Conservation (phyloP, 768 basidiomycete species). For the Russula compacta region DNA sequence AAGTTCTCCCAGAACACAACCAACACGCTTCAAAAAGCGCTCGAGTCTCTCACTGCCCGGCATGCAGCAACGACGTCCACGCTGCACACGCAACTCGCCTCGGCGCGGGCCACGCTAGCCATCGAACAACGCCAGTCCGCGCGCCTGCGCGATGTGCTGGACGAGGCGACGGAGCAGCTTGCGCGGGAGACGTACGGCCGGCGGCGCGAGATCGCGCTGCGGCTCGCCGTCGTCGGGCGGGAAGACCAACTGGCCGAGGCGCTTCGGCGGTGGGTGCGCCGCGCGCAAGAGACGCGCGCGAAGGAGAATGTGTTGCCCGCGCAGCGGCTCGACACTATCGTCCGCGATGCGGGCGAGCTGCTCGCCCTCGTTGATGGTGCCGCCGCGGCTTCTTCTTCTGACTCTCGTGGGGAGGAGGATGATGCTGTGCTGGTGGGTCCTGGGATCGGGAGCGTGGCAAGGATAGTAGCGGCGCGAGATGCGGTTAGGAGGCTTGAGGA, state of each 20-base stretch:
- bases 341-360: constrained; percentile 16
- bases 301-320: constrained; percentile 10
- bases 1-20: constrained; percentile 76
- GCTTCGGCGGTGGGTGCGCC: constrained; percentile 47
- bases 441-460: constrained; percentile 41
- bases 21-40: constrained; percentile 51
- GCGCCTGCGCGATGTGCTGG: constrained; percentile 50
- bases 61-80: constrained; percentile 55
- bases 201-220: constrained; percentile 56
- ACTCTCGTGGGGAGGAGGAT: constrained; percentile 23
- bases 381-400: background rate
- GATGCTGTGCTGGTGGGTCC: constrained; percentile 9
- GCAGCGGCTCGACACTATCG: constrained; percentile 8
- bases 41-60: constrained; percentile 48
- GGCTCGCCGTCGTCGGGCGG: constrained; percentile 52
- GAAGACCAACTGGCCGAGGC: constrained; percentile 53
- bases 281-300: constrained; percentile 36
- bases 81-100: constrained; percentile 40
- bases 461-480: constrained; percentile 41
- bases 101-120: constrained; percentile 36
- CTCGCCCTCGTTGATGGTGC: constrained; percentile 26
- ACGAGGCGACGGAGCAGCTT: constrained; percentile 62
- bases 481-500: constrained; percentile 43
- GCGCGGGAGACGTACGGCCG: constrained; percentile 65
- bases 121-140: constrained; percentile 36